Evolutionary conservation across 805 yeast genomes (phyloP).

Genomic region (Clavispora carvajalis): DNA sequence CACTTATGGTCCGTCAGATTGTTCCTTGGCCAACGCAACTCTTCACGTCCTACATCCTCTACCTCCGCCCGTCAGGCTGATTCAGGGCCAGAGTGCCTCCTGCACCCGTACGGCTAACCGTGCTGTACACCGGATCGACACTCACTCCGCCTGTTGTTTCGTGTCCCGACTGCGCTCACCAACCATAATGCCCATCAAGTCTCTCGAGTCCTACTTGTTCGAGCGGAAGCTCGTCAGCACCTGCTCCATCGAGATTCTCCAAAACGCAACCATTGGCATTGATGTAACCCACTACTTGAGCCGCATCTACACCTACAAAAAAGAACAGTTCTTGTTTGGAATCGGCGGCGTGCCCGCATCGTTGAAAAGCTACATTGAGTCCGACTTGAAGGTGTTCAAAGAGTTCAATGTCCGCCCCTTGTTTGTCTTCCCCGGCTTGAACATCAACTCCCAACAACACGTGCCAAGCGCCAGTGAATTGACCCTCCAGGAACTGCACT

Average conservation of each 20-base stretch:
- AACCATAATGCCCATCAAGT: constrained; percentile 38
- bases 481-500: constrained; percentile 35
- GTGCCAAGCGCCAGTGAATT: constrained; percentile 32
- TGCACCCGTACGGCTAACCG: no score
- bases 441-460: constrained; percentile 31
- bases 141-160: no score
- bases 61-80: no score
- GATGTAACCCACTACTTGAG: constrained; percentile 78
- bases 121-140: no score
- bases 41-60: no score
- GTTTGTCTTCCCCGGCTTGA: constrained; percentile 71
- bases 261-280: constrained; percentile 69
- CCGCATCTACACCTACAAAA: constrained; percentile 53
- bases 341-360: constrained; percentile 77
- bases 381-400: constrained; percentile 58
- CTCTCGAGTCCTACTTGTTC: constrained; percentile 63
- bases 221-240: constrained; percentile 61
- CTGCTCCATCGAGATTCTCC: constrained; percentile 58
- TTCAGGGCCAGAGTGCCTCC: no score
- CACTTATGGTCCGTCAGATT: no score
- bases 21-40: no score
- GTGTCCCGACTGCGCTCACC: background rate
- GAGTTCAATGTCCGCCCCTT: constrained; percentile 68
- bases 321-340: constrained; percentile 68
- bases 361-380: constrained; percentile 48